Evolutionary conservation across 2,329 filamentous ascomycete genomes (phyloP), one percentile per base, ranked within the genome.

Genomic region (Nemania sp.): DNA sequence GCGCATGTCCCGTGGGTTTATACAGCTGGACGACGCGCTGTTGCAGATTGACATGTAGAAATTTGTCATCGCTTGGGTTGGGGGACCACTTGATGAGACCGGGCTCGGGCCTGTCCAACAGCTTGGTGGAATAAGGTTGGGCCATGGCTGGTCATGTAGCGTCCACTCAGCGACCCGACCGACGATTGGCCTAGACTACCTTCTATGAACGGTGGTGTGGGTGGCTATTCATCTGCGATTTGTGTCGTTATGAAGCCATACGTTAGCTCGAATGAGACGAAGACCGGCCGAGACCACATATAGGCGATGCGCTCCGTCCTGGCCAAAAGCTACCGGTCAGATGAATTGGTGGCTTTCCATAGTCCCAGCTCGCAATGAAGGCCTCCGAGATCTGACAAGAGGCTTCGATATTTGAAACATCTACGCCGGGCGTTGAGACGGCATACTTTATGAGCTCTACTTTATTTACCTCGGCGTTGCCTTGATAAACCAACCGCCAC

Each of bases 71-170:
- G 12, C 76, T 75, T 17, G 83, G 77, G 63, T 84, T 86, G 51
- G 86, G 83, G 20, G 85, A 88, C 87, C 87, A 89, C 70, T 86
- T 86, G 69, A 89, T 82, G 59, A 89, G 80, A 25, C 87, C 87
- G 11, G 83, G 82, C 67, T 87, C 84, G 2, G 83, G 83, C 48
- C 84, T 81, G 67, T 87, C 84, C 82, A 86, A 43, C 40, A 65
- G 83, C 56, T 66, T 74, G 46, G 68, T 64, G 40, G 63, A 54
- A 49, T 68, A 68, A n/a, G n/a, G n/a, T 50, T 72, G 67, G 13
- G 68, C 60, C 67, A 70, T 71, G 45, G 53, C 49, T 21, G 11
- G n/a, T 40, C 2, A 10, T 15, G 13, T 21, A 34, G 39, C 35
- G 18, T 12, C 32, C 17, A 25, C 5, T 6, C 11, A 18, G 25